phyloP scores from a whole-genome alignment of 805 yeast species.

The Metschnikowia gelsemii region DNA sequence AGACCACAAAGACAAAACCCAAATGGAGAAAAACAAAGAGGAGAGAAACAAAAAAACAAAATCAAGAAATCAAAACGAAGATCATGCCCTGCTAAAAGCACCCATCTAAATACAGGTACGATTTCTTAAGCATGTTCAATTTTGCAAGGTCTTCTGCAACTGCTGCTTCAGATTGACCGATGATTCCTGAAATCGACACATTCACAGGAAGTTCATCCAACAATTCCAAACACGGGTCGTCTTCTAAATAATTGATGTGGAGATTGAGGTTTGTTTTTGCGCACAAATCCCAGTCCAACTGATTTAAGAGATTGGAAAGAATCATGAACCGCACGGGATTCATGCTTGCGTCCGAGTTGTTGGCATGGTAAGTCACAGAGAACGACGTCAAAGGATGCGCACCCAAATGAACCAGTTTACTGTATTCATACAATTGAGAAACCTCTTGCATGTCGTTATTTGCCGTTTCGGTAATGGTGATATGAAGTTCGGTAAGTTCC shows the following conservation, averaged over 20 bases:
- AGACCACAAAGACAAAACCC: too few species aligned
- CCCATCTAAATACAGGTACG: constrained; percentile 16
- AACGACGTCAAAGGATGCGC: constrained; percentile 7
- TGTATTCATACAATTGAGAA: constrained; percentile 10
- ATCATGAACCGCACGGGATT: constrained; percentile 18
- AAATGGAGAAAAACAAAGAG: too few species aligned
- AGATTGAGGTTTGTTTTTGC: constrained; percentile 10
- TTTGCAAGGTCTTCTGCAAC: constrained; percentile 1
- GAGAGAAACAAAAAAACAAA: too few species aligned
- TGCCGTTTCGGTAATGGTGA: constrained; percentile 11
- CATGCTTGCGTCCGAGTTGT: constrained; percentile 10
- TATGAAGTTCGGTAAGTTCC: constrained; percentile 13
- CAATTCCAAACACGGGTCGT: constrained; percentile 15
- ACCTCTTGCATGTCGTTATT: constrained; percentile 7
- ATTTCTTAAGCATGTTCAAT: constrained; percentile 11
- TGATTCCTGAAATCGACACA: constrained; percentile 11
- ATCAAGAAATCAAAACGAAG: too few species aligned
- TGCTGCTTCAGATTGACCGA: background rate
- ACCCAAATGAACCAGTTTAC: constrained; percentile 8
- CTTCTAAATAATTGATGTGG: constrained; percentile 13
- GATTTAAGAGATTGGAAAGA: constrained; percentile 14
- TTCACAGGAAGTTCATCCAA: constrained; percentile 18
- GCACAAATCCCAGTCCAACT: constrained; percentile 18
- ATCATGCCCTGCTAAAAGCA: constrained; percentile 4
- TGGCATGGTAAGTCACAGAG: constrained; percentile 16